Percentiles rank a stretch among this genome's conserved stretches.
Evolutionary conservation across 306 rosid genomes (phyloP).

Genomic region (Rubus idaeus): DNA sequence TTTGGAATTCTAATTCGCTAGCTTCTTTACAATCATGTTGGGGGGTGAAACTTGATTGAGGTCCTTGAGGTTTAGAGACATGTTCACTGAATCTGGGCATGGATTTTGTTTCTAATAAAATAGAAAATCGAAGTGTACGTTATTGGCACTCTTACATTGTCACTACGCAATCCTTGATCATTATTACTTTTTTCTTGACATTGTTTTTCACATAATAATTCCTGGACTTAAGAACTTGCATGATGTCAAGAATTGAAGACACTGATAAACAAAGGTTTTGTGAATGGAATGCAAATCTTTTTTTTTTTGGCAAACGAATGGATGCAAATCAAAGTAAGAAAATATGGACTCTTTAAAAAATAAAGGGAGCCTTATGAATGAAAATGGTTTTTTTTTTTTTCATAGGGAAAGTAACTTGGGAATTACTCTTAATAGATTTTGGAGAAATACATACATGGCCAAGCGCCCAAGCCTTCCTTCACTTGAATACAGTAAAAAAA

Average conservation of each 20-base stretch:
- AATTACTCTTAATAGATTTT: too few relatives aligned
- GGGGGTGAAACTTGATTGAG: neutral
- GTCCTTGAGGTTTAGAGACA: neutral
- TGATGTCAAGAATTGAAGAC: neutral
- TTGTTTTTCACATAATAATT: neutral
- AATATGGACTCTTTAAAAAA: too few relatives aligned
- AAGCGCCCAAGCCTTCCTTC: too few relatives aligned
- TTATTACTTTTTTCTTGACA: neutral
- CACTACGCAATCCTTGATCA: neutral
- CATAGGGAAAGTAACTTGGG: too few relatives aligned
- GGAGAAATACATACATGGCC: too few relatives aligned
- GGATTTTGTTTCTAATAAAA: neutral
- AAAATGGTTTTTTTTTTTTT: too few relatives aligned
- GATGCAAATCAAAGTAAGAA: too few relatives aligned
- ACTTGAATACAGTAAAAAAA: too few relatives aligned
- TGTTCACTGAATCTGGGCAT: neutral
- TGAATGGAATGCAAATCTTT: too few relatives aligned
- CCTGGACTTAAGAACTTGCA: neutral
- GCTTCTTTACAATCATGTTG: neutral
- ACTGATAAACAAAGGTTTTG: too few relatives aligned
- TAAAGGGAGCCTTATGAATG: too few relatives aligned
- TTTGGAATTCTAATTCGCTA: conserved; percentile 4
- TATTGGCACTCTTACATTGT: neutral
- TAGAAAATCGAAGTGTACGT: neutral
- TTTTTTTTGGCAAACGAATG: too few relatives aligned